Evolutionary conservation across 2,329 filamentous ascomycete species (phyloP), one percentile per base, ranked within the genome.

Genomic region (Albophoma yamanashiensis): DNA sequence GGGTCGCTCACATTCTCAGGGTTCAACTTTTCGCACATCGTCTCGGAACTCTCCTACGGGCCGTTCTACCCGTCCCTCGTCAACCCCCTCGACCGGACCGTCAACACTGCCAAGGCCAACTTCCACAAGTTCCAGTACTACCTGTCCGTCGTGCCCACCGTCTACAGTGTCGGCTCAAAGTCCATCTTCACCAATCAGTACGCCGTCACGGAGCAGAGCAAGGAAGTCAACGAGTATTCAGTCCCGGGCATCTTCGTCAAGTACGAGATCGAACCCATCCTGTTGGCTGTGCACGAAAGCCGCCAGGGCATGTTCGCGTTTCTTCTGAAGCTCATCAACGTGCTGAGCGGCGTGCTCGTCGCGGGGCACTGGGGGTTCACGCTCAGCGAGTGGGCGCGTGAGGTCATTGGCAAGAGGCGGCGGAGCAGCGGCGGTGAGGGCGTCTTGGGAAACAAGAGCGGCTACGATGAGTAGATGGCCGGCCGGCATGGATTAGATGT

Each of bases 91-190:
- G 94, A 97, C 77, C 87, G 88, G 66, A 97, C 94, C 53, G 85
- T 92, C 74, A 89, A 92, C 68, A 76, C 80, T 4, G 93, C 89
- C n/a, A 71, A 80, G 20, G 72, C 75, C 62, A 82, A 96, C 79
- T 97, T 97, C 79, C 88, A 93, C 83, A 95, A 94, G 76, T 97
- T 92, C 79, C 94, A 99, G 76, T 99, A 99, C 82, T 97, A 94
- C 78, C 82, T 97, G 70, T 96, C 90, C 45, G 83, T 99, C 43
- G 94, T 99, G 2, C 94, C 94, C 2, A 99, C 94, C 6, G 84
- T 95, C 68, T 99, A 97, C 80, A 92, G 85, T 73, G 81, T 88
- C 62, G 80, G 80, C 55, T 72, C 75, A 39, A 82, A 83, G 68
- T 87, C 86, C 59, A 86, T 99, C 70, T 85, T 88, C 74, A 97